These are phyloP conservation scores for Lepraria neglecta DNA, from an alignment of 495 filamentous ascomycete genomes.

Conservation along the genomic window DNA sequence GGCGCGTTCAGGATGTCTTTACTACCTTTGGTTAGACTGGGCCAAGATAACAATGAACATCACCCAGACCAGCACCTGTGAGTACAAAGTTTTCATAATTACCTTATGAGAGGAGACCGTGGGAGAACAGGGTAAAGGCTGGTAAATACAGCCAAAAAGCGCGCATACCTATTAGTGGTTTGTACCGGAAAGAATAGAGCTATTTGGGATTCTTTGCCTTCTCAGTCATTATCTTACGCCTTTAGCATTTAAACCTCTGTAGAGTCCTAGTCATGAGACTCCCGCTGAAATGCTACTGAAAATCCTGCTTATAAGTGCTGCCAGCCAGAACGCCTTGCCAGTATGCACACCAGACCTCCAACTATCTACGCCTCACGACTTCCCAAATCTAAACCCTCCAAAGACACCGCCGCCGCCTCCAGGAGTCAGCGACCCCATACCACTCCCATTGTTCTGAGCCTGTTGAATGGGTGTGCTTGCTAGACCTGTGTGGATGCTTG, in stretches of 20 bases:
- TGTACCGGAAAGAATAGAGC: no score
- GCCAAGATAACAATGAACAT: background rate
- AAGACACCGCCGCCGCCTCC: constrained; percentile 59
- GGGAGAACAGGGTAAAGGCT: no score
- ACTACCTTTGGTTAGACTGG: background rate
- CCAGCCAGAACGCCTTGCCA: background rate
- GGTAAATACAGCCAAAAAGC: no score
- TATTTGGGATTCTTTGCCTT: background rate
- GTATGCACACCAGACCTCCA: background rate
- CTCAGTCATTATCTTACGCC: background rate
- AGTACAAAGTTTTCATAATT: no score
- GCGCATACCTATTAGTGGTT: no score
- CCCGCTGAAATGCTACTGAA: constrained; percentile 4
- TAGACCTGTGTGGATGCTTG: constrained; percentile 46
- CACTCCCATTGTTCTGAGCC: constrained; percentile 41
- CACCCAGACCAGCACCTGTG: no score
- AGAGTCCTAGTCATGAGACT: background rate
- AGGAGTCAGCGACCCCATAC: constrained; percentile 60
- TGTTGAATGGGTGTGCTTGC: constrained; percentile 56
- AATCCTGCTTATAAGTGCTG: background rate
- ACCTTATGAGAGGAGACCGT: no score
- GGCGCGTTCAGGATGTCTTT: background rate
- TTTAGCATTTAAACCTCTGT: background rate
- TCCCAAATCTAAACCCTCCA: constrained; percentile 38
- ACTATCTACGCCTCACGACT: constrained; percentile 31